These are phyloP conservation scores for Blastobotrys raffinosifermentans DNA, from an alignment of 1,139 yeast species.

Conservation along the genomic window DNA sequence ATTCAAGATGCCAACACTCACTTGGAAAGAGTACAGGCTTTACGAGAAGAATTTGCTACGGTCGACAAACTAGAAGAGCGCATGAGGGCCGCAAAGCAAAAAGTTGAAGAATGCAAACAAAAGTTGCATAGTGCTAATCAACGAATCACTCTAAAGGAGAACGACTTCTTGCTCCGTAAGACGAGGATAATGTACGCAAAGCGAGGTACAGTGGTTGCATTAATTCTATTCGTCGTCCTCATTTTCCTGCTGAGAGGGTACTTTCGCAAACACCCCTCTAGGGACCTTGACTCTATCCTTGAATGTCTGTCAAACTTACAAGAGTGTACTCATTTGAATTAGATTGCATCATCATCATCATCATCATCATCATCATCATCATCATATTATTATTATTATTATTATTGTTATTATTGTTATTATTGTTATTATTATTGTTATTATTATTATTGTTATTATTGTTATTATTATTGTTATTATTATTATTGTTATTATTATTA, in stretches of 20 bases:
- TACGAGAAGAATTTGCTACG: slow-evolving; percentile 17
- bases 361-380: not conserved
- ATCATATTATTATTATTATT: not conserved
- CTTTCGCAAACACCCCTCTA: not conserved
- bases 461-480: not conserved
- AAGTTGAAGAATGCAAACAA: slow-evolving; percentile 22
- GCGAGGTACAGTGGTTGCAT: slow-evolving; percentile 24
- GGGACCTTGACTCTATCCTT: slow-evolving; percentile 8
- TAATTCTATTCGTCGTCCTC: slow-evolving; percentile 30
- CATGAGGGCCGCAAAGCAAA: slow-evolving; percentile 16
- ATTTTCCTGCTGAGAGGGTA: slow-evolving; percentile 22
- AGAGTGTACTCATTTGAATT: slow-evolving; percentile 5
- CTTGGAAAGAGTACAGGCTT: slow-evolving; percentile 14
- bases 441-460: not conserved
- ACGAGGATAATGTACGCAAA: slow-evolving; percentile 23
- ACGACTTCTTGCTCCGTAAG: slow-evolving; percentile 22
- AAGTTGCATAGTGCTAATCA: slow-evolving; percentile 19
- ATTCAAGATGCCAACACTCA: slow-evolving; percentile 15
- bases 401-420: too few species aligned
- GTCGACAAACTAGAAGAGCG: slow-evolving; percentile 22
- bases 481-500: not conserved
- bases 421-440: slow-evolving; percentile 1
- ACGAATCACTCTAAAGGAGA: slow-evolving; percentile 21
- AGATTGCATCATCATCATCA: slow-evolving; percentile 4
- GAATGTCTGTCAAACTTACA: slow-evolving; percentile 12